Conservation (phyloP, 306 rosid species). For the Acacia confusa region DNA sequence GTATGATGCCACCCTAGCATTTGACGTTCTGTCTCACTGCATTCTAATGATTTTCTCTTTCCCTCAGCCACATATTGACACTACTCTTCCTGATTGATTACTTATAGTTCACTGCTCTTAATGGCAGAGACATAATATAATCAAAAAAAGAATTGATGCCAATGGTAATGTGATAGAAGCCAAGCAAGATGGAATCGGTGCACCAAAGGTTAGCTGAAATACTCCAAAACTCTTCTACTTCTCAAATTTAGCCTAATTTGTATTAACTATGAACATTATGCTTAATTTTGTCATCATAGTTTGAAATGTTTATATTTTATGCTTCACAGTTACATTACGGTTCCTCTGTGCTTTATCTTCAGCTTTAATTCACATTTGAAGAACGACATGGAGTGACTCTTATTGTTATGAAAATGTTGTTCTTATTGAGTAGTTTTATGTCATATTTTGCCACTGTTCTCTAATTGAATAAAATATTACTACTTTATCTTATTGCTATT, state of each 20-base stretch:
- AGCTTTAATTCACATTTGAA: slow-evolving; percentile 15
- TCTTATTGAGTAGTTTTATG: neutral
- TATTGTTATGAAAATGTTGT: neutral
- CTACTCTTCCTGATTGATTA: neutral
- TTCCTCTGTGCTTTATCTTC: slow-evolving; percentile 4
- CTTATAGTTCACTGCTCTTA: neutral
- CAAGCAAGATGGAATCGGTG: slow-evolving; percentile 85
- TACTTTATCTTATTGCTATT: slow-evolving; percentile 2
- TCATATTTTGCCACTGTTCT: neutral
- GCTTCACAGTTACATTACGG: neutral
- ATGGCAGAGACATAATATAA: slow-evolving; percentile 79
- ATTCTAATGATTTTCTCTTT: neutral
- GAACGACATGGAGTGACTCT: neutral
- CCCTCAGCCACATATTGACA: neutral
- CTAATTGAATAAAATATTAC: slow-evolving; percentile 9
- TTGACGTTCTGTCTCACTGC: neutral
- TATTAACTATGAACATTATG: slow-evolving; percentile 5
- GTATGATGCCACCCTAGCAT: neutral
- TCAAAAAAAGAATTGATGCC: slow-evolving; percentile 76
- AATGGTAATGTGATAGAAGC: slow-evolving; percentile 70
- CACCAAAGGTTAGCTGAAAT: slow-evolving; percentile 74
- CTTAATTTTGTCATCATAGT: slow-evolving; percentile 4
- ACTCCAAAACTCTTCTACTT: slow-evolving; percentile 10
- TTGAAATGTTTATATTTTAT: slow-evolving; percentile 16
- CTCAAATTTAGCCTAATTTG: slow-evolving; percentile 16